A percentile compares a stretch with the other conserved stretches of the same genome.
These are phyloP conservation scores for Flaveria trinervia DNA, from an alignment of 129 eudicot genomes.

Conservation along the genomic window DNA sequence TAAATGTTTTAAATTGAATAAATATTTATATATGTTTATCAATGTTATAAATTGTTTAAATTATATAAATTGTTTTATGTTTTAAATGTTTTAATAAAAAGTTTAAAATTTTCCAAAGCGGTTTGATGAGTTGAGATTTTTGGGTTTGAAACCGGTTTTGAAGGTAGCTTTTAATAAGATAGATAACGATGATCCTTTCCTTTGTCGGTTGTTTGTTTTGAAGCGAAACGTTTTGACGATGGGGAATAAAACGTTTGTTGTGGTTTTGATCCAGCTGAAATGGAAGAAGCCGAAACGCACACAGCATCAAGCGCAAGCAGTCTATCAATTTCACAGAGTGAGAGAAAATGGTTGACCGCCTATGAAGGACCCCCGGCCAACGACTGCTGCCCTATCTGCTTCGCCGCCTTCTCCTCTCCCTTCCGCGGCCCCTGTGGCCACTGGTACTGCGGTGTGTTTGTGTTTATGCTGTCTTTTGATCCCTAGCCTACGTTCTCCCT, in stretches of 20 bases:
- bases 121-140: too few species aligned
- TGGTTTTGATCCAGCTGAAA: conserved; percentile 10
- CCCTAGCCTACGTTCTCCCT: too few species aligned
- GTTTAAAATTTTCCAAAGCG: too few species aligned
- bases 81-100: too few species aligned
- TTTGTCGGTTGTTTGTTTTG: conserved; percentile 21
- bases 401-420: conserved; percentile 51
- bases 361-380: conserved; percentile 49
- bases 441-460: conserved; percentile 63
- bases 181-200: conserved; percentile 27
- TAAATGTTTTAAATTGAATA: too few species aligned
- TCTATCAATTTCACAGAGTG: neutral
- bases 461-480: neutral
- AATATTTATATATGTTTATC: too few species aligned
- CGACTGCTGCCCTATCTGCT: conserved; percentile 70
- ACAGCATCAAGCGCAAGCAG: neutral
- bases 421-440: conserved; percentile 68
- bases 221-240: neutral
- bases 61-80: too few species aligned
- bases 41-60: too few species aligned
- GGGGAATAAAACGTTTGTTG: neutral
- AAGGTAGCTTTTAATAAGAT: too few species aligned
- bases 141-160: too few species aligned
- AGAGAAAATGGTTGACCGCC: conserved; percentile 12
- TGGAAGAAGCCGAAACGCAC: conserved; percentile 24